Evolutionary conservation across 2,329 filamentous ascomycete species (phyloP).

Genomic region (Penicillium crustosum): DNA sequence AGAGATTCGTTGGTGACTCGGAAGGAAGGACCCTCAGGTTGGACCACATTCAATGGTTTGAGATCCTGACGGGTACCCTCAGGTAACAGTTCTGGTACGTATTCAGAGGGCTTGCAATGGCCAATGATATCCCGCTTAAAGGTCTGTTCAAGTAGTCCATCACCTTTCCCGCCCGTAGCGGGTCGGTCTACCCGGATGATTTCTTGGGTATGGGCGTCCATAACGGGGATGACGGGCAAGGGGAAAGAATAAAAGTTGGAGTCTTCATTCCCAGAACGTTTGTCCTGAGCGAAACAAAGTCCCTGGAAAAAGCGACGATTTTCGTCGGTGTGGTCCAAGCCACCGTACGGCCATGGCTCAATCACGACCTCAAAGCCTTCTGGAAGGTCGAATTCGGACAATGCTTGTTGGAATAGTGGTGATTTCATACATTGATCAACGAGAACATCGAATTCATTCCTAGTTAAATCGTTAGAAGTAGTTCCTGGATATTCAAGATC

Average conservation of each 20-base stretch:
- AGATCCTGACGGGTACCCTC: slow-evolving; percentile 50
- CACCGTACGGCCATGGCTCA: slow-evolving; percentile 59
- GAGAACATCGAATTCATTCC: slow-evolving; percentile 49
- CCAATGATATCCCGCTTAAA: slow-evolving; percentile 50
- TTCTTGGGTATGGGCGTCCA: slow-evolving; percentile 57
- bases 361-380: slow-evolving; percentile 57
- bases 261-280: slow-evolving; percentile 49
- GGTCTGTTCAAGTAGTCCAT: slow-evolving; percentile 47
- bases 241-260: slow-evolving; percentile 65
- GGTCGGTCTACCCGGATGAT: slow-evolving; percentile 60
- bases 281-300: slow-evolving; percentile 52
- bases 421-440: slow-evolving; percentile 54
- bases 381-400: slow-evolving; percentile 54
- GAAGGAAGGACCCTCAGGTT: slow-evolving; percentile 70
- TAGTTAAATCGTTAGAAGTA: slow-evolving; percentile 10
- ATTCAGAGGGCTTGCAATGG: slow-evolving; percentile 55
- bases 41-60: slow-evolving; percentile 71
- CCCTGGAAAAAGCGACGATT: slow-evolving; percentile 54
- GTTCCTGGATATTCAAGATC: not conserved
- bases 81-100: slow-evolving; percentile 51
- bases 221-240: slow-evolving; percentile 52
- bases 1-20: slow-evolving; percentile 41
- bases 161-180: slow-evolving; percentile 52
- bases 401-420: slow-evolving; percentile 52
- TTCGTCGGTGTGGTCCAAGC: slow-evolving; percentile 49